A percentile compares a stretch with the other conserved stretches of the same genome.
Conservation (phyloP, 1,284 basidiomycete species). For the Abortiporus biennis region DNA sequence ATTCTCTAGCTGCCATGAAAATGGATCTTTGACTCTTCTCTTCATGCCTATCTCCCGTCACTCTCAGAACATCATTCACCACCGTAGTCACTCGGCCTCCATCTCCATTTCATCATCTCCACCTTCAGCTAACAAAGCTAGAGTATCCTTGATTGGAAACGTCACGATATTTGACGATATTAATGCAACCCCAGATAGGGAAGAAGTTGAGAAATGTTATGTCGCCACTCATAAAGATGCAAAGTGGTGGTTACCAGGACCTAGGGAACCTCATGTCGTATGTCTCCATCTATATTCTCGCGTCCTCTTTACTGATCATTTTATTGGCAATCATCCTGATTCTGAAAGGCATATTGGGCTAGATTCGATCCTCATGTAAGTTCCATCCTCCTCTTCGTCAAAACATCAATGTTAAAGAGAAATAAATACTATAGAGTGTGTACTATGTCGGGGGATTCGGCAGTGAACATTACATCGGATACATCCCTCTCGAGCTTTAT, state of each 20-base stretch:
- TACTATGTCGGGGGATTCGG: constrained; percentile 69
- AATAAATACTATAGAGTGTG: constrained; percentile 41
- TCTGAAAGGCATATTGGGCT: constrained; percentile 45
- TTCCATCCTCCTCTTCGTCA: constrained; percentile 9
- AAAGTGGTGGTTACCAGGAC: constrained; percentile 43
- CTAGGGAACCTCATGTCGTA: constrained; percentile 40
- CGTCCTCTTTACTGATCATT: constrained; percentile 1
- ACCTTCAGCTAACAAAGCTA: constrained; percentile 35
- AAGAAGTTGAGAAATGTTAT: constrained; percentile 36
- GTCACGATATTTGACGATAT: constrained; percentile 36
- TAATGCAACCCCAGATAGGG: constrained; percentile 26
- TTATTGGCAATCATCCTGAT: constrained; percentile 8
- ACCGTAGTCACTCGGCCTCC: constrained; percentile 39
- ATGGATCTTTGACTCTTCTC: constrained; percentile 56
- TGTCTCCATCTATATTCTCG: constrained; percentile 14
- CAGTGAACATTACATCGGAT: constrained; percentile 51
- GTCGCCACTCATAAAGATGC: constrained; percentile 44
- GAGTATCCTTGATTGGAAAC: constrained; percentile 54
- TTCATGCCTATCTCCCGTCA: constrained; percentile 61
- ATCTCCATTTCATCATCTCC: constrained; percentile 44
- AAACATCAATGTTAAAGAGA: too few relatives aligned
- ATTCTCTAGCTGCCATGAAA: constrained; percentile 42
- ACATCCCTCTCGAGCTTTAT: constrained; percentile 47
- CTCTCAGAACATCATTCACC: constrained; percentile 47
- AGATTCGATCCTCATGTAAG: constrained; percentile 46